Base-by-base conservation (phyloP, 139 green algal genomes). In the Nannochloris sp. region DNA sequence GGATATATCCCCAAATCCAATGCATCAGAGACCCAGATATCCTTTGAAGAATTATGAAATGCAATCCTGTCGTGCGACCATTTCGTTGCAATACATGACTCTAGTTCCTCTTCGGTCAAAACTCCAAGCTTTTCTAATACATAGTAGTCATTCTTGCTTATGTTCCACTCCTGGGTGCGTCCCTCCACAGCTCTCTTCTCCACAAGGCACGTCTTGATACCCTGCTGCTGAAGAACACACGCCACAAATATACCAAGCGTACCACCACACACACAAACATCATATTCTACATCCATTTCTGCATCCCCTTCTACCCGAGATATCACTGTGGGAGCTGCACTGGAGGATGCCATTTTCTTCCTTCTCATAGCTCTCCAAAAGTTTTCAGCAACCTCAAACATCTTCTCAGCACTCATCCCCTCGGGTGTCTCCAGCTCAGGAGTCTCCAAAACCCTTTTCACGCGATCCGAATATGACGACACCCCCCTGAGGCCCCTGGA, bases 241-340 rank as follows among this genome's bases (percentile, higher is more conserved):
- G 88, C 90, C 12, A 94, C 15, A 48, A 95, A 81, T 10, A 96
- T 74, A 18, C 90, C 90, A 34, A 96, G 77, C 2, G 87, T 95
- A 24, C 90, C 90, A 12, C 90, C 90, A 37, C 75, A 88, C 19
- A 96, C 80, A 1, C 74, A 70, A 21, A 94, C 88, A 64, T 95
- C 88, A 57, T 75, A 89, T 27, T 85, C 81, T 19, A 53, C 46
- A 25, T 31, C 18, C 4, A 16, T 21, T 4, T 61, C 34, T 25
- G 23, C 29, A 5, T 23, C 6, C 14, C 54, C 34, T 11, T 58
- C 40, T 29, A 55, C 43, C 2, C 31, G 36, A 15, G 67, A n/a
- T 21, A 68, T 61, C 36, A 67, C 36, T 6, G 62, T 43, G 6
- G 27, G n/a, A n/a, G 2, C 11, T 54, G 44, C 66, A 34, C 34